A percentile compares a stretch with the other conserved stretches of the same genome.
Conservation (phyloP, 2,329 filamentous ascomycete genomes). For the Xylaria multiplex region DNA sequence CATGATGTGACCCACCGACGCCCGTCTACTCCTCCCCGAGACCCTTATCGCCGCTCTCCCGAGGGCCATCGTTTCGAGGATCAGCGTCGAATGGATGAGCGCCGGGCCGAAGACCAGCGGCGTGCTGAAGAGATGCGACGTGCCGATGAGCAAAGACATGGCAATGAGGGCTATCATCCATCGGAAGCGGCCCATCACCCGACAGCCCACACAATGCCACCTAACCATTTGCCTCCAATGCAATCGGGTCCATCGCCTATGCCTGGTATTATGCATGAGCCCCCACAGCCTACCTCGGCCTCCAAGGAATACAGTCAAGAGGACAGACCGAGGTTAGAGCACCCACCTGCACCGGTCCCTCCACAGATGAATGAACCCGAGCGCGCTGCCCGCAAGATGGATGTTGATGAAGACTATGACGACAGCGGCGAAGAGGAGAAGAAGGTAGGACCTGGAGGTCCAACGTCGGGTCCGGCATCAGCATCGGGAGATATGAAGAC, state of each 20-base stretch:
- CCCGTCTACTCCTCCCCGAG: conserved; percentile 76
- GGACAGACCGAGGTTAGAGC: conserved; percentile 63
- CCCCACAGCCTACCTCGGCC: conserved; percentile 55
- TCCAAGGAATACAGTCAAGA: conserved; percentile 67
- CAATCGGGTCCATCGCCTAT: conserved; percentile 68
- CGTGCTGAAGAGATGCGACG: conserved; percentile 63
- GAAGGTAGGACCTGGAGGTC: conserved; percentile 59
- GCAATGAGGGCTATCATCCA: conserved; percentile 83
- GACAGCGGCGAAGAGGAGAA: conserved; percentile 91
- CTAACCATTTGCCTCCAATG: conserved; percentile 69
- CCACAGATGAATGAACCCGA: conserved; percentile 76
- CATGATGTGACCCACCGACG: conserved; percentile 86
- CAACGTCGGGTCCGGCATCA: conserved; percentile 56
- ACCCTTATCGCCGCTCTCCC: conserved; percentile 79
- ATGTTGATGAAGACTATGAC: conserved; percentile 97
- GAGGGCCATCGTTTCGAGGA: conserved; percentile 75
- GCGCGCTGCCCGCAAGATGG: conserved; percentile 89
- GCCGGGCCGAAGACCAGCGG: conserved; percentile 65
- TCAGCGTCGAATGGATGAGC: conserved; percentile 67
- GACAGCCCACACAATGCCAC: conserved; percentile 67
- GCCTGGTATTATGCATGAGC: conserved; percentile 63
- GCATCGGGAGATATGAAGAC: conserved; percentile 64
- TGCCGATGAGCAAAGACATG: conserved; percentile 68
- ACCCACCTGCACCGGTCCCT: conserved; percentile 55
- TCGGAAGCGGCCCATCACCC: conserved; percentile 92